Evolutionary conservation across 495 filamentous ascomycete genomes (phyloP).

Genomic region (Sporormia fimetaria): DNA sequence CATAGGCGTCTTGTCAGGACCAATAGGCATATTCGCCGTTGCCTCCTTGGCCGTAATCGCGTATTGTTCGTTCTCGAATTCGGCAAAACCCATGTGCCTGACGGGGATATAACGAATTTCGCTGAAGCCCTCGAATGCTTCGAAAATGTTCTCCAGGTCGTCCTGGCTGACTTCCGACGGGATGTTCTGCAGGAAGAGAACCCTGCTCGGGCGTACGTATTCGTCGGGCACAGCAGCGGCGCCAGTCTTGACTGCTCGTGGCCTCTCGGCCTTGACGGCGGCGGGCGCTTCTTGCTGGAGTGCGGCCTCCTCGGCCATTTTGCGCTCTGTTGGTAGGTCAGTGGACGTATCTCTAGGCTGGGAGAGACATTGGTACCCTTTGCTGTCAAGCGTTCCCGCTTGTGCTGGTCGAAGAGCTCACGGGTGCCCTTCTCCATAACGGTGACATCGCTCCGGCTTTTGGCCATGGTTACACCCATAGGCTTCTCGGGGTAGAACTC

Average conservation of each 20-base stretch:
- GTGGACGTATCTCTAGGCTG: slow-evolving; percentile 8
- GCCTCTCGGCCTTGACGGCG: slow-evolving; percentile 38
- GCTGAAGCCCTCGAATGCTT: slow-evolving; percentile 84
- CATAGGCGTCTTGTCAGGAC: slow-evolving; percentile 52
- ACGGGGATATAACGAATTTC: slow-evolving; percentile 85
- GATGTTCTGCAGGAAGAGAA: slow-evolving; percentile 87
- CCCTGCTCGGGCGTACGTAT: slow-evolving; percentile 94
- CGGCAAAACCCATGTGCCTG: slow-evolving; percentile 88
- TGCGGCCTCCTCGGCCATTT: slow-evolving; percentile 82
- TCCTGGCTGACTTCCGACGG: slow-evolving; percentile 80
- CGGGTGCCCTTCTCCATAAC: slow-evolving; percentile 59
- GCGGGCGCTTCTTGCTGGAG: slow-evolving; percentile 58
- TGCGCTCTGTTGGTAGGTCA: slow-evolving; percentile 54
- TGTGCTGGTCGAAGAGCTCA: slow-evolving; percentile 80
- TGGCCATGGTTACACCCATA: slow-evolving; percentile 78
- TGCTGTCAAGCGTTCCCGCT: slow-evolving; percentile 73
- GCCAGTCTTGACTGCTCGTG: slow-evolving; percentile 62
- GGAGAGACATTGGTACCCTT: slow-evolving; percentile 56
- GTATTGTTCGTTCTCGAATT: slow-evolving; percentile 81
- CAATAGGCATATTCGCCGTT: slow-evolving; percentile 79
- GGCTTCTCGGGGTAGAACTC: slow-evolving; percentile 78
- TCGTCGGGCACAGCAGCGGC: slow-evolving; percentile 87
- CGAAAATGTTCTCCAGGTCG: slow-evolving; percentile 67
- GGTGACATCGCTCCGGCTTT: slow-evolving; percentile 78
- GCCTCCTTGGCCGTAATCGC: slow-evolving; percentile 94